phyloP scores from a whole-genome alignment of 768 basidiomycete species.

The Pleurotus tuber-regium region DNA sequence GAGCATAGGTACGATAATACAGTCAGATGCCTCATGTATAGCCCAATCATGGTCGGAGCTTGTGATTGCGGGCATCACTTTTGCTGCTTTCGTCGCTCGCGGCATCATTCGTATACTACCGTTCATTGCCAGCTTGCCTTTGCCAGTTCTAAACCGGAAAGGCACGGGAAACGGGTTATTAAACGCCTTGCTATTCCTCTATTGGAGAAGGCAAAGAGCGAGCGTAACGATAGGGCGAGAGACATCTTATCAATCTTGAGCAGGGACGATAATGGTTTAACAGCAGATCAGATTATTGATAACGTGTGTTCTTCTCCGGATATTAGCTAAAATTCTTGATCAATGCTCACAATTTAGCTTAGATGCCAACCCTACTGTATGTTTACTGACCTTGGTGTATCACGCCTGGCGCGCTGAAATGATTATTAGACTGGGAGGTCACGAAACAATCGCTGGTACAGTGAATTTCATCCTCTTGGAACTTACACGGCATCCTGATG shows the following conservation, averaged over 20 bases:
- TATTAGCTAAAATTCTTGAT: not conserved
- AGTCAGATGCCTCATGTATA: slow-evolving; percentile 24
- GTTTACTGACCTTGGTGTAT: not conserved
- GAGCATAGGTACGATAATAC: no score
- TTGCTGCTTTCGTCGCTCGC: slow-evolving; percentile 24
- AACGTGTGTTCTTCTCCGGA: no score
- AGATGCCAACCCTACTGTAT: slow-evolving; percentile 33
- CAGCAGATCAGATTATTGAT: slow-evolving; percentile 21
- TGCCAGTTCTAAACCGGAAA: slow-evolving; percentile 14
- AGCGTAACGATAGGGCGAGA: no score
- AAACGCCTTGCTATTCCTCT: slow-evolving; percentile 11
- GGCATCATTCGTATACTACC: slow-evolving; percentile 27
- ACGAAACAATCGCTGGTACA: slow-evolving; percentile 38
- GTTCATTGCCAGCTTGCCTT: slow-evolving; percentile 7
- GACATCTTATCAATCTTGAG: slow-evolving; percentile 26
- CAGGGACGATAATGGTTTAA: slow-evolving; percentile 11
- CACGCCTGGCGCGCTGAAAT: not conserved
- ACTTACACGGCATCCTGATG: slow-evolving; percentile 33
- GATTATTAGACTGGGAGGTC: slow-evolving; percentile 33
- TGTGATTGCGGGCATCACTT: slow-evolving; percentile 16
- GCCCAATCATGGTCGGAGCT: slow-evolving; percentile 19
- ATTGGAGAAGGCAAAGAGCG: slow-evolving; percentile 18
- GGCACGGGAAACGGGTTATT: not conserved
- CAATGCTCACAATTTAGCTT: not conserved
- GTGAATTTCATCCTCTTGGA: slow-evolving; percentile 35